Evolutionary conservation across 257 asterid genomes (phyloP), one percentile per base, ranked within the genome.

Genomic region (Oldenlandia corymbosa): DNA sequence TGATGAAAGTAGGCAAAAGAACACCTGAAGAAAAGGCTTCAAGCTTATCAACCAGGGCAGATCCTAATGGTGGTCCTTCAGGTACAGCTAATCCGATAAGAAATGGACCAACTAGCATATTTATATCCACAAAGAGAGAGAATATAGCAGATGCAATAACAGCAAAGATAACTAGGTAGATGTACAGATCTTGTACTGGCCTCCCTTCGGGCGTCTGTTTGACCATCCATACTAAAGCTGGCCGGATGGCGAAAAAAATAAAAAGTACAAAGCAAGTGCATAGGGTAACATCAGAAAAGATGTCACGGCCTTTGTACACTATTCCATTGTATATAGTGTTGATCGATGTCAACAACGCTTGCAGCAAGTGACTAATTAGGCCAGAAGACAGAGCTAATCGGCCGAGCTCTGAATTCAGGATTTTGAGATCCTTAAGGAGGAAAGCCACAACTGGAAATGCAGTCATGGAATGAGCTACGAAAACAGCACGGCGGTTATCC

Each of bases 41-140:
- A 70, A 91, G 56, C 72, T 80, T 78, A 21, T 91, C 88, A 55
- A 79, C 94, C 48, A 91, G 64, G 6, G 96, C 83, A 5, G 98
- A 76, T 26, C 98, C 98, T 28, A 91, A 53, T 28, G 98, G 98
- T 0, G 98, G 98, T 16, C 98, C 98, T 12, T 84, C 94, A 0
- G 98, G 98, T 54, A 88, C 81, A 0, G 75, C 82, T 60, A 91
- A 70, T 2, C 97, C 98, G 3, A 91, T 77, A 43, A 91, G 18
- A 59, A 91, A 91, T 0, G 98, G 95, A 11, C 98, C 98, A 17
- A 83, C 81, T 73, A 80, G 86, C 64, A 77, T 84, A 65, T 77
- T 68, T 28, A 88, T 71, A 8, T 95, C 98, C 20, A 76, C 84
- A 32, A 83, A 86, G 64, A 83, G 90, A 0, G 85, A 78, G 24